Evolutionary conservation across 2,329 filamentous ascomycete genomes (phyloP), one percentile per base, ranked within the genome.

Genomic region (Ampelomyces quisqualis): DNA sequence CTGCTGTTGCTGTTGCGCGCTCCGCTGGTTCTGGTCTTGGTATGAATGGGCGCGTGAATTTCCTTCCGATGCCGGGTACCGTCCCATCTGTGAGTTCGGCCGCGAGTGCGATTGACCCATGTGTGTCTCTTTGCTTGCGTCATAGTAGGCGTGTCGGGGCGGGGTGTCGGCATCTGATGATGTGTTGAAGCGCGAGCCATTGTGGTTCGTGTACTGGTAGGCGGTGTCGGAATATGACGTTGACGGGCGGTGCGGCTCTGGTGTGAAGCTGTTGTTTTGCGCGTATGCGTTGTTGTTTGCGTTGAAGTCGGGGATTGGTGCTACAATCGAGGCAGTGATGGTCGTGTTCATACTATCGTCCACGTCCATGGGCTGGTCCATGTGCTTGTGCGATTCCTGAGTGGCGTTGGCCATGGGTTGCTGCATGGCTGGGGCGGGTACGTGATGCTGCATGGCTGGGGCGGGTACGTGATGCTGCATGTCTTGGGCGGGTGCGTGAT

Each of bases 141-240:
- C 60, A 36, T 68, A 64, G 52, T 65, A 67, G 53, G 31, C 45
- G 10, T 61, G 60, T 15, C 65, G 58, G 31, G 67, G 67, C 23
- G 67, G 67, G 1, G 67, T 69, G 43, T 79, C 75, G 43, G 68
- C 70, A 47, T 79, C 77, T 9, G 69, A 69, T 29, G 73, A 70
- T 8, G 71, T 70, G 34, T 71, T 71, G 57, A 69, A 73, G 51
- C 67, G 67, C 47, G 67, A 69, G 24, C 58, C 57, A 32, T 55
- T 55, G 47, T 62, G 57, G 26, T 51, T 56, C 23, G 62, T 66
- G 55, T 69, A 71, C 40, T 70, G 65, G 46, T 73, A 68, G 31
- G 65, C 66, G 6, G 73, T 77, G 62, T 77, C 74, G 26, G 73
- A 76, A 65, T 77, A 76, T n/a, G 72, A 75, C 3, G 74, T 77